Evolutionary conservation across 495 filamentous ascomycete genomes (phyloP).

Genomic region (Trichoderma erinaceum): DNA sequence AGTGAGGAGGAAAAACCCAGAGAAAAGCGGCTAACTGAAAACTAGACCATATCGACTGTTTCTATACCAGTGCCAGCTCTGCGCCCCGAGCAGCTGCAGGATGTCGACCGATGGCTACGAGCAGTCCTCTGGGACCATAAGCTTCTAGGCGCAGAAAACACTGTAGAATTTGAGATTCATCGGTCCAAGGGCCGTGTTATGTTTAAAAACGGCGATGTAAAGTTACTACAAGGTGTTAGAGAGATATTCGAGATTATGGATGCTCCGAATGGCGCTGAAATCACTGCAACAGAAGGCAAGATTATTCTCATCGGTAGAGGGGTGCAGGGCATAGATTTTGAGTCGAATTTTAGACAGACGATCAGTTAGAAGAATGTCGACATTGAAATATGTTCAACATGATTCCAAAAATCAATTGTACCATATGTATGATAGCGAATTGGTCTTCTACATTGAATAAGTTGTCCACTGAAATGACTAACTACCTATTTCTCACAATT

Average conservation of each 20-base stretch:
- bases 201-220: constrained; percentile 53
- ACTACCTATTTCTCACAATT: too few species aligned
- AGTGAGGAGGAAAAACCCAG: background rate
- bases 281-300: constrained; percentile 49
- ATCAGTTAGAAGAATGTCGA: background rate
- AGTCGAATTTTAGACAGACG: constrained; percentile 28
- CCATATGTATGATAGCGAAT: too few species aligned
- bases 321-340: constrained; percentile 45
- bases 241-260: constrained; percentile 91
- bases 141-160: constrained; percentile 43
- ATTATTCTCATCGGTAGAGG: constrained; percentile 74
- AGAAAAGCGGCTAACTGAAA: background rate
- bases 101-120: constrained; percentile 76
- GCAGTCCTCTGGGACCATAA: constrained; percentile 74
- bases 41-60: constrained; percentile 80
- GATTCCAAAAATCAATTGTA: background rate
- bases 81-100: constrained; percentile 42
- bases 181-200: constrained; percentile 73
- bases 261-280: constrained; percentile 29
- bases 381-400: too few species aligned
- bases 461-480: too few species aligned
- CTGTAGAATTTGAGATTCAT: constrained; percentile 62
- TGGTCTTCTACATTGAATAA: too few species aligned
- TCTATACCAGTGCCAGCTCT: constrained; percentile 59
- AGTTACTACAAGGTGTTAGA: constrained; percentile 84